Percentiles rank a stretch among this genome's conserved stretches.
Evolutionary conservation across 2,329 filamentous ascomycete species (phyloP).

Genomic region (Colletotrichum cereale): DNA sequence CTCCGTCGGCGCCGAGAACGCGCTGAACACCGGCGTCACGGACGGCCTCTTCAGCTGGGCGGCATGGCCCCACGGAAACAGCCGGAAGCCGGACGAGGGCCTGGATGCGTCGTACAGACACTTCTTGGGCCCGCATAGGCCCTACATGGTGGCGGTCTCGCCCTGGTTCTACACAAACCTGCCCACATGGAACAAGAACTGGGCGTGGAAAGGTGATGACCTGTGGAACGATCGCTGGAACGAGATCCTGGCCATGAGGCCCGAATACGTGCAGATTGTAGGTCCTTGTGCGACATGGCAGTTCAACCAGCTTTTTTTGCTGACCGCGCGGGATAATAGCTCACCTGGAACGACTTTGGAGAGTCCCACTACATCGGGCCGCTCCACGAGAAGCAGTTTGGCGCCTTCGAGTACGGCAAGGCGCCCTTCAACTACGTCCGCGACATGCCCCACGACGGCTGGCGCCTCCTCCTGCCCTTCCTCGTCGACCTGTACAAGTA

Average conservation of each 20-base stretch:
- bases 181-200: conserved; percentile 69
- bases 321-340: conserved; percentile 1
- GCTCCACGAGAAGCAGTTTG: conserved; percentile 46
- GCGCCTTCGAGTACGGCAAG: conserved; percentile 33
- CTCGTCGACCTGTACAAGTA: conserved; percentile 52
- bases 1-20: conserved; percentile 50
- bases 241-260: conserved; percentile 61
- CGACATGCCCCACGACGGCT: conserved; percentile 63
- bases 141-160: conserved; percentile 66
- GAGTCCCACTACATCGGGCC: conserved; percentile 68
- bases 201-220: conserved; percentile 71
- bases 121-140: conserved; percentile 28
- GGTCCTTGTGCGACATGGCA: conserved; percentile 46
- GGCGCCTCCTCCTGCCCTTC: conserved; percentile 59
- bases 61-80: conserved; percentile 51
- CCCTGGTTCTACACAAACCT: conserved; percentile 73
- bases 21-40: conserved; percentile 41
- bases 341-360: conserved; percentile 63
- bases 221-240: conserved; percentile 72
- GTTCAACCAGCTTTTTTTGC: rapidly evolving
- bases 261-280: conserved; percentile 60
- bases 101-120: conserved; percentile 42
- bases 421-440: conserved; percentile 57
- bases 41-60: conserved; percentile 55
- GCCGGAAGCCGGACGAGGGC: conserved; percentile 38